phyloP scores from a whole-genome alignment of 768 basidiomycete genomes.

The Amanita phalloides region DNA sequence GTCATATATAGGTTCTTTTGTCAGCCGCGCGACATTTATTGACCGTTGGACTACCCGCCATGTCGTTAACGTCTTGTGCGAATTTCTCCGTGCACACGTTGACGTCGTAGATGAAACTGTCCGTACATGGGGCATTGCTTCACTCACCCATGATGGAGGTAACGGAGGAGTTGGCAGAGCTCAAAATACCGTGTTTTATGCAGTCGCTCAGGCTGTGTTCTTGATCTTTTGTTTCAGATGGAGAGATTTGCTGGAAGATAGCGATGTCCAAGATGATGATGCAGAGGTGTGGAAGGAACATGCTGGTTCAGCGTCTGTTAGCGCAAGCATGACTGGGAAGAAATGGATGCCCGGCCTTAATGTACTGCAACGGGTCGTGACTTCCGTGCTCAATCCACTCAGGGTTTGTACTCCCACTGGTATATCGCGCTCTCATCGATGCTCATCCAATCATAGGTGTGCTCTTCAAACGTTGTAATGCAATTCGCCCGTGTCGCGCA shows the following conservation, averaged over 20 bases:
- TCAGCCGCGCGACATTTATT: slow-evolving; percentile 83
- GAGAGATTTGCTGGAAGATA: slow-evolving; percentile 68
- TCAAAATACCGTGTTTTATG: slow-evolving; percentile 80
- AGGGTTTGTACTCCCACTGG: slow-evolving; percentile 40
- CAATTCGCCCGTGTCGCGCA: slow-evolving; percentile 94
- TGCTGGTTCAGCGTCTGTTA: slow-evolving; percentile 2
- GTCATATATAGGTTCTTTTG: slow-evolving; percentile 87
- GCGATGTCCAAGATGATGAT: slow-evolving; percentile 46
- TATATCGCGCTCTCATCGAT: neutral
- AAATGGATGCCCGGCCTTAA: slow-evolving; percentile 81
- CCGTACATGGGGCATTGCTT: slow-evolving; percentile 22
- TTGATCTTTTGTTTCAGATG: slow-evolving; percentile 98
- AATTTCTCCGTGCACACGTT: slow-evolving; percentile 69
- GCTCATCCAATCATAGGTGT: slow-evolving; percentile 41
- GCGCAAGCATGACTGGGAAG: slow-evolving; percentile 7
- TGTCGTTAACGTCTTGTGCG: slow-evolving; percentile 77
- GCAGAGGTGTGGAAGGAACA: slow-evolving; percentile 18
- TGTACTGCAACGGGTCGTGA: slow-evolving; percentile 70
- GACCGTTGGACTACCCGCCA: slow-evolving; percentile 62
- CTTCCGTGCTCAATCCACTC: slow-evolving; percentile 80
- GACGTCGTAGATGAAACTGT: slow-evolving; percentile 53
- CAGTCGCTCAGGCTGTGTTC: slow-evolving; percentile 85
- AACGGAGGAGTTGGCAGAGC: slow-evolving; percentile 15
- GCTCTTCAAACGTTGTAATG: slow-evolving; percentile 80
- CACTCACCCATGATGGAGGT: slow-evolving; percentile 10